Conservation (phyloP, 371 early-diverging fungal genomes). For the Syncephalastrum monosporum region DNA sequence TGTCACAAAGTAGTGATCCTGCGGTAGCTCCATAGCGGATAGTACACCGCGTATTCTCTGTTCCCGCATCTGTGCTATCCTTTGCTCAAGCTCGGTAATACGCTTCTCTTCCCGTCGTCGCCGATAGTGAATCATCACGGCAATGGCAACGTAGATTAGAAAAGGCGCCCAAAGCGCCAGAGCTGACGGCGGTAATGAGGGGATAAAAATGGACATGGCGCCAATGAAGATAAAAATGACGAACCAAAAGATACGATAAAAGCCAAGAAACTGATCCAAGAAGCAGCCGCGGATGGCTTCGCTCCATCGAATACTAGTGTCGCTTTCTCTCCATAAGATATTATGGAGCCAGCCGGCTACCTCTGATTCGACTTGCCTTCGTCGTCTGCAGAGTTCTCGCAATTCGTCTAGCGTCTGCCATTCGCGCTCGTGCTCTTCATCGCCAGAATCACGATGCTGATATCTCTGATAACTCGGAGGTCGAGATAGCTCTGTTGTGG, state of each 20-base stretch:
- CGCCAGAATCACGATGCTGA: not conserved
- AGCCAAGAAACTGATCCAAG: conserved; percentile 1
- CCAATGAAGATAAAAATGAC: conserved; percentile 4
- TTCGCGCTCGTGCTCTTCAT: conserved; percentile 3
- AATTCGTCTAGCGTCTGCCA: not conserved
- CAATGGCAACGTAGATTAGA: not conserved
- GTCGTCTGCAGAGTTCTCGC: not conserved
- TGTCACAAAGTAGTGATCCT: conserved; percentile 4
- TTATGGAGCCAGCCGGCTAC: not conserved
- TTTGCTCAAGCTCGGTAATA: not conserved
- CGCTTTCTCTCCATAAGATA: not conserved
- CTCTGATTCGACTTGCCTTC: not conserved
- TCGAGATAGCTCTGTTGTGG: not conserved
- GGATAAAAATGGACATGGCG: conserved; percentile 7
- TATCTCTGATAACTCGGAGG: conserved; percentile 4
- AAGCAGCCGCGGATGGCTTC: conserved; percentile 3
- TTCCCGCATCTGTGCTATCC: conserved; percentile 1
- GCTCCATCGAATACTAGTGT: not conserved
- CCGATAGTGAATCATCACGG: not conserved
- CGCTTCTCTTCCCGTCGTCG: not conserved
- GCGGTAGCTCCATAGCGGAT: not conserved
- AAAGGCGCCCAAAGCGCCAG: conserved; percentile 6
- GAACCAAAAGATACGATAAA: conserved; percentile 6
- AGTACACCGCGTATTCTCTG: conserved; percentile 1
- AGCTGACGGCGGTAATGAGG: not conserved